Conservation (phyloP, 2,329 filamentous ascomycete genomes). For the Penicillium sp. region DNA sequence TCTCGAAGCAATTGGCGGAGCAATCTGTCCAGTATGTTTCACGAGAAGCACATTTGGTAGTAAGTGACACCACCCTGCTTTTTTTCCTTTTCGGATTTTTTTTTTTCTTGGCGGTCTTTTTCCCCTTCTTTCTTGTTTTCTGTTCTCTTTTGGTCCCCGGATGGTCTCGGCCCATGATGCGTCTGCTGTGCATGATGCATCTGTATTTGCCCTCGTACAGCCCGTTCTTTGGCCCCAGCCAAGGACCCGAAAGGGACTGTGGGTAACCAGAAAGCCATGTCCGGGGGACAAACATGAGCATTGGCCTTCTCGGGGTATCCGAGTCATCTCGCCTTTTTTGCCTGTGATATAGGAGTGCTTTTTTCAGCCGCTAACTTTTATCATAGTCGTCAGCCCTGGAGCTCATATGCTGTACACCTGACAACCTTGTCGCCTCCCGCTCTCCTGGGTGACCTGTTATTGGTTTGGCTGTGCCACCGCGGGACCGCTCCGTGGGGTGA, state of each 20-base stretch:
- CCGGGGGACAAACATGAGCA: background rate
- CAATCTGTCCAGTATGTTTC: constrained; percentile 86
- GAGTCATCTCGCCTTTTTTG: background rate
- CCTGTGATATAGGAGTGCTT: background rate
- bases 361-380: constrained; percentile 28
- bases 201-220: constrained; percentile 2
- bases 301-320: constrained; percentile 1
- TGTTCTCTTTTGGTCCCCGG: background rate
- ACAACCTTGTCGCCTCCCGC: constrained; percentile 91
- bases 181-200: constrained; percentile 1
- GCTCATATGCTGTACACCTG: constrained; percentile 86
- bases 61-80: constrained; percentile 55
- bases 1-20: constrained; percentile 97
- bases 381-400: constrained; percentile 83
- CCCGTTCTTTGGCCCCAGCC: background rate
- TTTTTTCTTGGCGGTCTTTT: constrained; percentile 1
- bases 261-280: constrained; percentile 1
- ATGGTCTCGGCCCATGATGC: background rate
- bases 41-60: constrained; percentile 82
- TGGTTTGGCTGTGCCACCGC: constrained; percentile 69
- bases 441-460: constrained; percentile 71
- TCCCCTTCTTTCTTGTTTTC: constrained; percentile 4
- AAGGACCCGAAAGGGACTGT: background rate
- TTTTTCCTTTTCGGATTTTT: background rate
- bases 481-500: constrained; percentile 64